Evolutionary conservation across 495 filamentous ascomycete species (phyloP).

Genomic region (Echria macrotheca): DNA sequence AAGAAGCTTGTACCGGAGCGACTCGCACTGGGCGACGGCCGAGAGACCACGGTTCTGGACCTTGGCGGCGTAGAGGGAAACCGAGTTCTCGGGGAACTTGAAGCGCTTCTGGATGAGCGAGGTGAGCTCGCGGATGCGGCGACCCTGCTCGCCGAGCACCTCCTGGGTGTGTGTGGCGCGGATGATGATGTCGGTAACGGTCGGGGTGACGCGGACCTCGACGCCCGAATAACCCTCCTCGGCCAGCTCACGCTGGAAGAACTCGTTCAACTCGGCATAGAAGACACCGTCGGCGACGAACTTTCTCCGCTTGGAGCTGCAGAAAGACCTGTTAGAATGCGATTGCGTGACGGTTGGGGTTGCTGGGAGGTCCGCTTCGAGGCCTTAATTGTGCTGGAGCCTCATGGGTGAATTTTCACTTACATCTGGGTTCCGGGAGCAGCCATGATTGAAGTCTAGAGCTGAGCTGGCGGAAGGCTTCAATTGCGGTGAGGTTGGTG

Average conservation of each 20-base stretch:
- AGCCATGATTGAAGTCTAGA: constrained; percentile 45
- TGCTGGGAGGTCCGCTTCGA: not conserved
- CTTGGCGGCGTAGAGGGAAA: constrained; percentile 99
- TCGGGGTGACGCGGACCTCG: constrained; percentile 98
- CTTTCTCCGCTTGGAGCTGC: constrained; percentile 95
- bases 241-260: constrained; percentile 99
- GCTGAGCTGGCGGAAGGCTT: constrained; percentile 20
- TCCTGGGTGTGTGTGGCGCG: constrained; percentile 99
- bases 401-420: constrained; percentile 35
- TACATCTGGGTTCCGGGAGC: constrained; percentile 50
- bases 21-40: constrained; percentile 99
- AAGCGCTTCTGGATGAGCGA: constrained; percentile 99
- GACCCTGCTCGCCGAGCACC: constrained; percentile 98
- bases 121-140: constrained; percentile 99
- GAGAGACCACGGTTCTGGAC: constrained; percentile 99
- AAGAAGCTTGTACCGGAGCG: constrained; percentile 97
- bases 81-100: constrained; percentile 99
- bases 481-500: constrained; percentile 27
- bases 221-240: constrained; percentile 99
- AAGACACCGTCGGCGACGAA: constrained; percentile 99
- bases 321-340: too few species aligned
- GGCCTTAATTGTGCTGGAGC: too few species aligned
- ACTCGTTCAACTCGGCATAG: constrained; percentile 99
- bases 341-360: too few species aligned
- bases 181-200: constrained; percentile 99